Evolutionary conservation across 2,329 filamentous ascomycete species (phyloP), one percentile per base, ranked within the genome.

Genomic region (Basipetospora chlamydospora): DNA sequence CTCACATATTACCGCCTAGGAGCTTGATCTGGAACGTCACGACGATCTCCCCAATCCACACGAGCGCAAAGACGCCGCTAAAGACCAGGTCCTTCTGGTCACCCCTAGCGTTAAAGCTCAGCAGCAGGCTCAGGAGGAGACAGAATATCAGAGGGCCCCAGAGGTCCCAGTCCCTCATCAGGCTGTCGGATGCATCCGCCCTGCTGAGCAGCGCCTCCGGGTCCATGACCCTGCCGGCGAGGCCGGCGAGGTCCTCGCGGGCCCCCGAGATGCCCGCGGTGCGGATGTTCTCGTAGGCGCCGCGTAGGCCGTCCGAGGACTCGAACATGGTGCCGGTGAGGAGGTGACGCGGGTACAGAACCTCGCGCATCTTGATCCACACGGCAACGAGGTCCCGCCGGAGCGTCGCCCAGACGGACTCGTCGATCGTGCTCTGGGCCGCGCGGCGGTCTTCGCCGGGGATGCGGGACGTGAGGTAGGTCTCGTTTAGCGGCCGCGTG

Each of bases 1-100:
- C 86, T 60, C 65, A 96, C 88, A 98, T 95, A 63, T 90, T 95
- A 31, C 90, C 90, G 41, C 90, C 90, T 41, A 98, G 61, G 47
- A 98, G 66, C 63, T 93, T 94, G 57, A 98, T 96, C 68, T 98
- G 90, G 52, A 93, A 61, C n/a, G 90, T 98, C 41, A 98, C 90
- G 3, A 94, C 80, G 1, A 87, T 87, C 64, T 96, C 87, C 20
- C 87, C 90, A 40, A 98, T 77, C 90, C 90, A 98, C 37, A 98
- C 80, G 60, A 93, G 82, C 33, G 86, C 85, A 60, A 98, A 98
- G 31, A 98, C 86, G 4, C 90, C 90, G 25, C 85, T 92, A 56
- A 98, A 98, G 20, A 96, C 87, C 28, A 82, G 61, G 42, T 87
- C 84, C 51, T 80, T 82, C 63, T 98, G 90, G 33, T 85, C 73